Base-by-base conservation (phyloP, 2,329 filamentous ascomycete genomes). In the Hypoxylon sp. region DNA sequence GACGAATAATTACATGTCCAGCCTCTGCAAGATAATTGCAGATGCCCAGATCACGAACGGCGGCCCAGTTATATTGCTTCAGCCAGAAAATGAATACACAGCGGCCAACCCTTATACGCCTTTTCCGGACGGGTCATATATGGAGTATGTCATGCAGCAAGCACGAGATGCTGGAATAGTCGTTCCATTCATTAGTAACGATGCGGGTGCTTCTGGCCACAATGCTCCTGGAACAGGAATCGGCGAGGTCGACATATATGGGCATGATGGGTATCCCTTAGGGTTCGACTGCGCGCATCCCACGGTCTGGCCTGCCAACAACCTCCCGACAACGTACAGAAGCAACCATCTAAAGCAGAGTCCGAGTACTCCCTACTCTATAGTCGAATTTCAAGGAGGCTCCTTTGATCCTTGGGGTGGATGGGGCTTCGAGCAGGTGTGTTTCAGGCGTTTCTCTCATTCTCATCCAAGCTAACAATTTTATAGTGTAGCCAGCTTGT, bases 71-170 rank as follows among this genome's bases (percentile, higher is more conserved):
- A 93, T 97, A 66, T 81, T 95, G 1, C 86, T 92, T 46, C 93
- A 97, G 77, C 90, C 92, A 0, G 93, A 97, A 77, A 97, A 96
- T 69, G 93, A 96, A 77, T 95, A 95, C 33, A 89, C 86, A 0
- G 79, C 81, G 6, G 85, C 83, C 0, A 80, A 81, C 8, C 80
- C 79, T 6, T 82, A 81, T 1, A 81, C 86, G 2, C 78, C 80
- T 0, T 92, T 91, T 71, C 91, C 91, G 0, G 89, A 93, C 73
- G 83, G 85, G 0, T 82, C 85, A 0, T 96, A 95, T 76, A 89
- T 95, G 79, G 84, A 89, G 61, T 90, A 91, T 70, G 88, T 95
- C 5, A 87, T 91, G 50, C 84, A 93, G 33, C 91, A 93, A 75
- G 88, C 88, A 20, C 84, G 88, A 10, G 82, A 89, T 46, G 89